Conservation (phyloP, 1,284 basidiomycete genomes). For the Bjerkandera adusta region DNA sequence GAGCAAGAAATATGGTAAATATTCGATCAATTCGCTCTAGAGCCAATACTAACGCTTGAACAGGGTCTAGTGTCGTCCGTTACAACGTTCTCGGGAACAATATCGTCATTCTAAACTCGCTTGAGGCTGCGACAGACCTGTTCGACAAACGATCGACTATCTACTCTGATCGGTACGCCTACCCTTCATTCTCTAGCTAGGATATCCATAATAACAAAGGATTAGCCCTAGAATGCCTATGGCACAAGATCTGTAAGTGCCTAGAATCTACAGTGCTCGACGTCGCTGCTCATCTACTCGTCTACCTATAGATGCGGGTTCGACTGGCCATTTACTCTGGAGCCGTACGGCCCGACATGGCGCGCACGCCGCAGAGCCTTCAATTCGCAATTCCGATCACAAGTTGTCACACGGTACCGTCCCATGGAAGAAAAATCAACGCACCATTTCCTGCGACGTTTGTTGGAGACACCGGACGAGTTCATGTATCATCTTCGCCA, state of each 20-base stretch:
- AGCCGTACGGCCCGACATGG: conserved; percentile 41
- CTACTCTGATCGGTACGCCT: conserved; percentile 7
- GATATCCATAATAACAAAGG: too few relatives aligned
- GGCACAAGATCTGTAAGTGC: not conserved
- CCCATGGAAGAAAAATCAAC: not conserved
- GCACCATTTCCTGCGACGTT: conserved; percentile 32
- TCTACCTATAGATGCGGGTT: conserved; percentile 34
- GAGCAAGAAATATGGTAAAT: not conserved
- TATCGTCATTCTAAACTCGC: not conserved
- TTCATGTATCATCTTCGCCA: too few relatives aligned
- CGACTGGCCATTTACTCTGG: conserved; percentile 33
- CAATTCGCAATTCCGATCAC: conserved; percentile 24
- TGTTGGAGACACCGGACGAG: too few relatives aligned
- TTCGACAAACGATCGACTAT: conserved; percentile 11
- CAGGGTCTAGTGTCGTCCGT: not conserved
- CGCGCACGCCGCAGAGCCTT: conserved; percentile 34
- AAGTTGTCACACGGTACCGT: conserved; percentile 14
- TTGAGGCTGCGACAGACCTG: conserved; percentile 5
- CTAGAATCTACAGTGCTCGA: too few relatives aligned
- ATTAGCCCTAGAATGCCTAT: not conserved
- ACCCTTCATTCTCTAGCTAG: not conserved
- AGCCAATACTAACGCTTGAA: not conserved
- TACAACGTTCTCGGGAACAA: not conserved
- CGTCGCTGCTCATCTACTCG: too few relatives aligned
- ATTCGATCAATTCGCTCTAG: not conserved